Evolutionary conservation across 768 basidiomycete species (phyloP).

Genomic region (Suillus luteus): DNA sequence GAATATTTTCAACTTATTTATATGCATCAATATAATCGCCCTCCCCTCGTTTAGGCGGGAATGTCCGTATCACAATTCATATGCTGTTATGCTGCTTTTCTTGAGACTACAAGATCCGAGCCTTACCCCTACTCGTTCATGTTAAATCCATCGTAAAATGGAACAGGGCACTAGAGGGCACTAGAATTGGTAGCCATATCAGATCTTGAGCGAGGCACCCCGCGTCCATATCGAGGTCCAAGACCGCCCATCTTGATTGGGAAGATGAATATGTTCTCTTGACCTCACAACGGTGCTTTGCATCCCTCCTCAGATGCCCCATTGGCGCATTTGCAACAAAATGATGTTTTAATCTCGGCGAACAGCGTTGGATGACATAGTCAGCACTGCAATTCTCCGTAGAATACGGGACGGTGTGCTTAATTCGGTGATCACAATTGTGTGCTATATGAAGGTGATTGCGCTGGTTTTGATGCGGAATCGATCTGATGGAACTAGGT

Average conservation of each 20-base stretch:
- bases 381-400: neutral
- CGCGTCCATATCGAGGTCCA: neutral
- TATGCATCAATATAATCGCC: neutral
- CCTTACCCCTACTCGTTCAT: neutral
- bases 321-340: neutral
- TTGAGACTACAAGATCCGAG: neutral
- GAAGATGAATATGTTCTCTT: neutral
- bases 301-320: neutral
- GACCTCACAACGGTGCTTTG: neutral
- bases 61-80: neutral
- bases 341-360: neutral
- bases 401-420: neutral
- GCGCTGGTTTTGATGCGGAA: neutral
- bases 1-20: neutral
- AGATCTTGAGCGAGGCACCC: neutral
- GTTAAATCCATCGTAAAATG: neutral
- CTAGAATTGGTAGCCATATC: neutral
- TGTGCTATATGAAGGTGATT: neutral
- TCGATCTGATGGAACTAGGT: slow-evolving; percentile 1
- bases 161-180: neutral
- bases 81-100: neutral
- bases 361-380: neutral
- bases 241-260: neutral
- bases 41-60: neutral
- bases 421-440: neutral